phyloP scores from a whole-genome alignment of 345 rosid species.

The Citrus unshiu region DNA sequence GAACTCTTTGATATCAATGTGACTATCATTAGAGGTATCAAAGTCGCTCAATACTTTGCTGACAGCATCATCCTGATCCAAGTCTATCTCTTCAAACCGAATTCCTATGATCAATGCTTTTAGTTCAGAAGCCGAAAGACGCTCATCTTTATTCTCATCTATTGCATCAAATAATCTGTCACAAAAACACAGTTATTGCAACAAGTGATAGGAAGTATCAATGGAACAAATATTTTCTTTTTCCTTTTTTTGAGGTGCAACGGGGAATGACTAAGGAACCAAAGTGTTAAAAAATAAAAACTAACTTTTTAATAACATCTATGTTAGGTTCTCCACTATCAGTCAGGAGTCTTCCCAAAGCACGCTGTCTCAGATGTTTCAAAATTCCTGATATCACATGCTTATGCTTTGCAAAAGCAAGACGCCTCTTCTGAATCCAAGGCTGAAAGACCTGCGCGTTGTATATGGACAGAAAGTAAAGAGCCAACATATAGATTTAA shows the following conservation, averaged over 20 bases:
- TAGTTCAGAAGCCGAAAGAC: slow-evolving; percentile 51
- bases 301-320: slow-evolving; percentile 49
- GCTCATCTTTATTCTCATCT: slow-evolving; percentile 48
- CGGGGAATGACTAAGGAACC: not conserved
- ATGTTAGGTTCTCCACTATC: slow-evolving; percentile 60
- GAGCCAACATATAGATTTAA: not conserved
- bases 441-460: slow-evolving; percentile 65
- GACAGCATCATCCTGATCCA: slow-evolving; percentile 66
- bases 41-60: slow-evolving; percentile 56
- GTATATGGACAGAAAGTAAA: slow-evolving; percentile 13
- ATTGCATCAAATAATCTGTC: slow-evolving; percentile 67
- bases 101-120: slow-evolving; percentile 75
- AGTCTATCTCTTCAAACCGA: slow-evolving; percentile 69
- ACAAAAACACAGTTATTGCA: not conserved
- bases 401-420: slow-evolving; percentile 75
- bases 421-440: slow-evolving; percentile 73
- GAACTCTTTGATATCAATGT: slow-evolving; percentile 47
- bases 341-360: slow-evolving; percentile 62
- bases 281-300: not conserved
- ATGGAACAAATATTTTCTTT: not conserved
- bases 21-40: slow-evolving; percentile 45
- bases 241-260: not conserved
- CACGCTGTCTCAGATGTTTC: slow-evolving; percentile 52
- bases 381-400: slow-evolving; percentile 72
- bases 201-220: not conserved